Conservation (phyloP, 73 alveolate species). For the Paramecium sexaurelia region DNA sequence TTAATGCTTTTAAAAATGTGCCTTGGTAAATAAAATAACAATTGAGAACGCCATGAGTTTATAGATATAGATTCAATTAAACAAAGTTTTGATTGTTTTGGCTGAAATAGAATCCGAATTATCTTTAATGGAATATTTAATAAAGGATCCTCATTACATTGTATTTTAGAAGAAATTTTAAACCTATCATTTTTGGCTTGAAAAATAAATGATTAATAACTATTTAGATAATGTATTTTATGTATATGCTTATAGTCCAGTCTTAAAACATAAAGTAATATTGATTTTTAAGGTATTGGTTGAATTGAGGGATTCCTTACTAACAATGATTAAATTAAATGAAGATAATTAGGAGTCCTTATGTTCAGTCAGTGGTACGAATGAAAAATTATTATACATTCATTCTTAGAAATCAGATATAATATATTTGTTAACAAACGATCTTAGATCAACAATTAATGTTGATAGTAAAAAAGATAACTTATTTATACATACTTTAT, state of each 20-base stretch:
- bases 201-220: not conserved
- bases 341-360: not conserved
- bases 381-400: not conserved
- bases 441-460: not conserved
- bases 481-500: not conserved
- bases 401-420: not conserved
- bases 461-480: not conserved
- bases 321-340: not conserved
- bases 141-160: not conserved
- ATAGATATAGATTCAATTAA: not conserved
- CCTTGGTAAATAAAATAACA: not conserved
- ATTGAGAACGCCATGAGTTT: not conserved
- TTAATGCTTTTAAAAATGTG: not conserved
- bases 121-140: not conserved
- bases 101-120: not conserved
- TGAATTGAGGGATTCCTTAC: not conserved
- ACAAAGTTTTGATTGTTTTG: not conserved
- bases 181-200: not conserved
- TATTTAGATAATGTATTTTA: not conserved
- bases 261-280: not conserved
- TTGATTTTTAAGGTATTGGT: not conserved
- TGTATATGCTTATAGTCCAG: not conserved
- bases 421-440: not conserved
- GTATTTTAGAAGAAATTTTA: not conserved
- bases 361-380: not conserved